These are phyloP conservation scores for Apiotrichum sp. DNA, from an alignment of 1,284 basidiomycete genomes.

Conservation along the genomic window DNA sequence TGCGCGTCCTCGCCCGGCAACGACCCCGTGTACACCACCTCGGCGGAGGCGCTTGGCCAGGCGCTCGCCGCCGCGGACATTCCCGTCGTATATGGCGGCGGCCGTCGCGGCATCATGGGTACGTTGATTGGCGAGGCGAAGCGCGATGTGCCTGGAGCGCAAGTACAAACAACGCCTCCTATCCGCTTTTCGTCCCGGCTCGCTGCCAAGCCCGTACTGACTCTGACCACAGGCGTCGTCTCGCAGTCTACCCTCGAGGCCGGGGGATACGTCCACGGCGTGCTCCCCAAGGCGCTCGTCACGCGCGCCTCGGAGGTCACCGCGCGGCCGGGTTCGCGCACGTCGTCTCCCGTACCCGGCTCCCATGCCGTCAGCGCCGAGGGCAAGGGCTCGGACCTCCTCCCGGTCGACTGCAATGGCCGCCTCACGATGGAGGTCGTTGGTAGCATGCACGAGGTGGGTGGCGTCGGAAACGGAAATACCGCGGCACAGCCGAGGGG, in stretches of 20 bases:
- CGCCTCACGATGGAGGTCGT: conserved; percentile 53
- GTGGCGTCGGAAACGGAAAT: conserved; percentile 7
- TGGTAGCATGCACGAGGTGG: conserved; percentile 74
- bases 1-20: conserved; percentile 69
- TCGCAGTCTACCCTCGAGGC: conserved; percentile 62
- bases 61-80: conserved; percentile 62
- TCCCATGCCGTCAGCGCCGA: conserved; percentile 20
- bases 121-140: conserved; percentile 1
- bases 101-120: conserved; percentile 76
- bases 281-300: conserved; percentile 62
- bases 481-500: background rate
- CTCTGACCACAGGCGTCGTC: conserved; percentile 52
- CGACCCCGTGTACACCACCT: conserved; percentile 56
- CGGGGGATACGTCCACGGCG: conserved; percentile 71
- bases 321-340: conserved; percentile 11
- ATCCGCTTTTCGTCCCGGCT: no score
- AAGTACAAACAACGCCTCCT: no score
- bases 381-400: conserved; percentile 35
- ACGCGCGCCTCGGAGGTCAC: conserved; percentile 35
- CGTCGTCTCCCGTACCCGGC: background rate
- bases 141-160: no score
- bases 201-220: no score
- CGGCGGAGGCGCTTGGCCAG: conserved; percentile 69
- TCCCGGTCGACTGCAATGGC: conserved; percentile 47
- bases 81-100: conserved; percentile 81